Conservation (phyloP, 371 early-diverging fungal species). For the Nematocida displodere region DNA sequence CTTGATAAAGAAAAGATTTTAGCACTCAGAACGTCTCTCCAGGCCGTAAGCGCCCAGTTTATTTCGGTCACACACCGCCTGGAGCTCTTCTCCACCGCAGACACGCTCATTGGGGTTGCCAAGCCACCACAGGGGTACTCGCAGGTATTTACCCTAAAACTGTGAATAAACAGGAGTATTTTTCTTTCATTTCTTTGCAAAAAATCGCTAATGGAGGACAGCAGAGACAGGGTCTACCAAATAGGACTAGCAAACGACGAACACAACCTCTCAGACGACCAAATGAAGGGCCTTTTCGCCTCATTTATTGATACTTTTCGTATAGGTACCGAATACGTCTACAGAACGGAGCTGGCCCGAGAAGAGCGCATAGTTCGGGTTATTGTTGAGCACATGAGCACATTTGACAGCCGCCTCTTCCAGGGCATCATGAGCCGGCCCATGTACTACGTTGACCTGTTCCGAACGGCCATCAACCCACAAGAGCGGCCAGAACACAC, state of each 20-base stretch:
- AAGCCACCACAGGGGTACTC: slow-evolving; percentile 53
- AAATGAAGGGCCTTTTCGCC: slow-evolving; percentile 18
- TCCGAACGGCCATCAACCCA: slow-evolving; percentile 4
- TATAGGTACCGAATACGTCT: slow-evolving; percentile 51
- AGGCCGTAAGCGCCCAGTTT: slow-evolving; percentile 72
- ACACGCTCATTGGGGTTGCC: slow-evolving; percentile 90
- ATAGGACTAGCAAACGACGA: slow-evolving; percentile 40
- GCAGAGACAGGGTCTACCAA: slow-evolving; percentile 32
- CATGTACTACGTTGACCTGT: slow-evolving; percentile 34
- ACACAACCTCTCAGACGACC: slow-evolving; percentile 22
- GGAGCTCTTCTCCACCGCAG: slow-evolving; percentile 81
- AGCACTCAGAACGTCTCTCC: slow-evolving; percentile 79
- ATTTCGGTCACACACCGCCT: slow-evolving; percentile 92
- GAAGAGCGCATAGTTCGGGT: slow-evolving; percentile 6
- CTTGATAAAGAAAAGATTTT: slow-evolving; percentile 90
- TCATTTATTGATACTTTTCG: slow-evolving; percentile 46
- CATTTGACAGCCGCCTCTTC: slow-evolving; percentile 40
- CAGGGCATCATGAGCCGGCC: slow-evolving; percentile 41
- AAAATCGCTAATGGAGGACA: too few species aligned
- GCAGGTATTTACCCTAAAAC: slow-evolving; percentile 38
- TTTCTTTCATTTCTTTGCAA: too few species aligned
- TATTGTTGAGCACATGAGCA: slow-evolving; percentile 45
- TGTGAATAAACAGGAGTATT: too few species aligned
- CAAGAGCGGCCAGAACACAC: background rate
- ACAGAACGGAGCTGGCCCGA: slow-evolving; percentile 31